Percentiles rank a stretch among this genome's conserved stretches.
These are phyloP conservation scores for Yamadazyma sp. DNA, from an alignment of 1,139 yeast species.

Conservation along the genomic window DNA sequence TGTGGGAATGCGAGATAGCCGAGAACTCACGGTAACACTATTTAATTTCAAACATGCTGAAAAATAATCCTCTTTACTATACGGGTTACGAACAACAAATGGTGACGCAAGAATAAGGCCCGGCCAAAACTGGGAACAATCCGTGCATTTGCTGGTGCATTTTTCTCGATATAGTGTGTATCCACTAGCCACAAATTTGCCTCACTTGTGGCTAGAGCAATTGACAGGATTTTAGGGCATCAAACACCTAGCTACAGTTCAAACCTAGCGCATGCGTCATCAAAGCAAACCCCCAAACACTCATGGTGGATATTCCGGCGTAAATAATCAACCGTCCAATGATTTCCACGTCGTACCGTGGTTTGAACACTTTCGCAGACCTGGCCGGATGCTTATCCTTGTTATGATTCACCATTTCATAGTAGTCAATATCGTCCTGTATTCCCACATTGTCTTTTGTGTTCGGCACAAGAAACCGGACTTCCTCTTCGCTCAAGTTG, in stretches of 20 bases:
- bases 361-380: slow-evolving; percentile 44
- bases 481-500: slow-evolving; percentile 40
- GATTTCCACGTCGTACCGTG: slow-evolving; percentile 72
- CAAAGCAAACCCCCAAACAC: slow-evolving; percentile 45
- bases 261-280: slow-evolving; percentile 6
- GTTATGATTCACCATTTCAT: slow-evolving; percentile 40
- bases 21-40: background rate
- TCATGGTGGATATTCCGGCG: slow-evolving; percentile 61
- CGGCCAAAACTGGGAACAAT: too few species aligned
- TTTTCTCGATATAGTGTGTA: too few species aligned
- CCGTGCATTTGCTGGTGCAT: too few species aligned
- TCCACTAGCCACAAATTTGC: too few species aligned
- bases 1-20: too few species aligned
- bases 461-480: slow-evolving; percentile 31
- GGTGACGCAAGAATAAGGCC: too few species aligned
- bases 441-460: slow-evolving; percentile 40
- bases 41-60: too few species aligned
- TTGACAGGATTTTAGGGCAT: too few species aligned
- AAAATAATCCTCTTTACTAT: background rate
- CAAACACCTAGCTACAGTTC: too few species aligned
- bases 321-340: slow-evolving; percentile 72
- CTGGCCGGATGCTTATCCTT: slow-evolving; percentile 1
- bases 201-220: too few species aligned
- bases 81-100: too few species aligned
- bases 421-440: slow-evolving; percentile 41